Conservation (phyloP, 1,284 basidiomycete genomes). For the Cutaneotrichosporon arboriforme region DNA sequence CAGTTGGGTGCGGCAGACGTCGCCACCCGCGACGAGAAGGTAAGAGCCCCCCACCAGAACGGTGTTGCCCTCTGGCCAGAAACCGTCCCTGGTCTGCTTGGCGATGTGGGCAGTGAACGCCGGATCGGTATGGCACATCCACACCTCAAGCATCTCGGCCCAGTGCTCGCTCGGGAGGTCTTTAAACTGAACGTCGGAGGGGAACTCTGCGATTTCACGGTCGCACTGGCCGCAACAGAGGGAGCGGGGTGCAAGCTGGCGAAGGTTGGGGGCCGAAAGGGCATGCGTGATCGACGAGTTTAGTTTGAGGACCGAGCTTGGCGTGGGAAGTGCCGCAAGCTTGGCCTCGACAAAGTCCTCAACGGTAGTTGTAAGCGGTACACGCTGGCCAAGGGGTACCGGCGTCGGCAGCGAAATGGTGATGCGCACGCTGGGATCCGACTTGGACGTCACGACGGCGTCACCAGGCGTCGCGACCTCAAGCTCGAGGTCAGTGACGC, state of each 20-base stretch:
- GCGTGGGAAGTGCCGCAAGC: constrained; percentile 48
- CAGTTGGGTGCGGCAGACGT: constrained; percentile 57
- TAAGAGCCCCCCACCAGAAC: constrained; percentile 82
- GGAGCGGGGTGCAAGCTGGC: constrained; percentile 30
- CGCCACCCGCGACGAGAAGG: constrained; percentile 64
- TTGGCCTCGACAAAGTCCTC: constrained; percentile 63
- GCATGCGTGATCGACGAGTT: constrained; percentile 32
- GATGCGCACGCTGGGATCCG: constrained; percentile 56
- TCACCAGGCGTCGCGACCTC: constrained; percentile 50
- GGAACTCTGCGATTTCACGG: constrained; percentile 67
- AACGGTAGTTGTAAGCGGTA: constrained; percentile 29
- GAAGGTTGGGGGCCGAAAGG: constrained; percentile 34
- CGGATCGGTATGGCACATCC: constrained; percentile 96
- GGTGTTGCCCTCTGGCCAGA: constrained; percentile 68
- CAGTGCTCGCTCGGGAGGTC: constrained; percentile 93
- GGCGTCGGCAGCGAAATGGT: constrained; percentile 63
- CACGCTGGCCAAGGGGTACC: constrained; percentile 55
- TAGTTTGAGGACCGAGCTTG: constrained; percentile 37
- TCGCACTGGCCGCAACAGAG: constrained; percentile 47
- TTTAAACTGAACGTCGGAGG: constrained; percentile 58
- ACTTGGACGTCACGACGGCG: constrained; percentile 58
- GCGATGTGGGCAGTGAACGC: constrained; percentile 65
- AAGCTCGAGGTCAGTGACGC: constrained; percentile 27
- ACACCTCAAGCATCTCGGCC: constrained; percentile 92
- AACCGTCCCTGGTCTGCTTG: constrained; percentile 61